phyloP scores from a whole-genome alignment of 306 rosid species.

The Lagenaria siceraria region DNA sequence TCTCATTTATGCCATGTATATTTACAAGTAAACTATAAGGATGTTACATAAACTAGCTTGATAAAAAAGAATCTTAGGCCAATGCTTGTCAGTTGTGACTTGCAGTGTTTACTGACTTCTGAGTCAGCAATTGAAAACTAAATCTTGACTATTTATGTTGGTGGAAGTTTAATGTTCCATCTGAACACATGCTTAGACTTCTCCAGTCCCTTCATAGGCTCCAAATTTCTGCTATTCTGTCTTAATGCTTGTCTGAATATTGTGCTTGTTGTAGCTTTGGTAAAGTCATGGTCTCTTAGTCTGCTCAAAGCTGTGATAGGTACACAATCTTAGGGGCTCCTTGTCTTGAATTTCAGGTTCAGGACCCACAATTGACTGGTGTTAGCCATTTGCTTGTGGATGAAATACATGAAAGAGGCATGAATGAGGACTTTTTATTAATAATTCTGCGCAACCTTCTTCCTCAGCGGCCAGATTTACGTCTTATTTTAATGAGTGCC shows the following conservation, averaged over 20 bases:
- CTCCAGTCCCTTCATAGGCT: neutral
- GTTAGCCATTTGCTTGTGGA: slow-evolving; percentile 91
- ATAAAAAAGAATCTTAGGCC: neutral
- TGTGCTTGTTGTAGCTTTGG: neutral
- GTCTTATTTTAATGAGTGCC: slow-evolving; percentile 88
- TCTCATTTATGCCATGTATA: neutral
- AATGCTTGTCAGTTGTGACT: neutral
- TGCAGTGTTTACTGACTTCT: neutral
- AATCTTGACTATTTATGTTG: neutral
- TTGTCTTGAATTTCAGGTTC: slow-evolving; percentile 48
- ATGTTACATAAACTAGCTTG: neutral
- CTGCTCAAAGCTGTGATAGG: slow-evolving; percentile 4
- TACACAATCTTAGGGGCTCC: slow-evolving; percentile 13
- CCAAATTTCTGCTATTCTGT: neutral
- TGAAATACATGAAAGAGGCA: slow-evolving; percentile 99
- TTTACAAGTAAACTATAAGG: neutral
- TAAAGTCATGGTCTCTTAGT: slow-evolving; percentile 10
- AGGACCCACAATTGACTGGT: slow-evolving; percentile 73
- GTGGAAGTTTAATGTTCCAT: neutral
- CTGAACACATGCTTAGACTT: neutral
- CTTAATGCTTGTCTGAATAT: neutral
- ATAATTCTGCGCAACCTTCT: slow-evolving; percentile 86
- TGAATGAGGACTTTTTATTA: slow-evolving; percentile 84
- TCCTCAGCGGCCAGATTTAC: slow-evolving; percentile 91
- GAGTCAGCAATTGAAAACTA: neutral